phyloP scores from a whole-genome alignment of 2,329 filamentous ascomycete genomes.

The Chaetothyriales sp. region DNA sequence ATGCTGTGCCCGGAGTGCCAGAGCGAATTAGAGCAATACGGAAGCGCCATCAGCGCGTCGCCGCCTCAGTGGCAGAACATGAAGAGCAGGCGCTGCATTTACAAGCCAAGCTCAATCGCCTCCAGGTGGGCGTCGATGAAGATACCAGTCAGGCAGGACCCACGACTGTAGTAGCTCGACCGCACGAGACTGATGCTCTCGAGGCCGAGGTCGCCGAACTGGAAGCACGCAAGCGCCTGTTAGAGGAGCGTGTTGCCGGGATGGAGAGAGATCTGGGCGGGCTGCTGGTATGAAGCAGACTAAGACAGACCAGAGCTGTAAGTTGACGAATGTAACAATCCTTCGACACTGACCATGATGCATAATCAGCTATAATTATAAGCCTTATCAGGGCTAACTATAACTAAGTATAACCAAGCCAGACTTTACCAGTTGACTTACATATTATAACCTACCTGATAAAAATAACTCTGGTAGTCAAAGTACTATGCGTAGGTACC shows the following conservation, averaged over 20 bases:
- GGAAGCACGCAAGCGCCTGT: constrained; percentile 45
- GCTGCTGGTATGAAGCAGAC: constrained; percentile 33
- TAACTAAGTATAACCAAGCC: too few relatives aligned
- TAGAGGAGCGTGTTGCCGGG: constrained; percentile 50
- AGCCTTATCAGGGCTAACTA: too few relatives aligned
- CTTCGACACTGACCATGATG: too few relatives aligned
- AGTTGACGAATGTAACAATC: too few relatives aligned
- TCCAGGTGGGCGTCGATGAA: constrained; percentile 41
- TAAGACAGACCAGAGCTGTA: too few relatives aligned
- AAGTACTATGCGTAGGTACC: too few relatives aligned
- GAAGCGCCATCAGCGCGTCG: constrained; percentile 54
- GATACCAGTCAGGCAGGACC: constrained; percentile 27
- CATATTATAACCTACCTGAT: too few relatives aligned
- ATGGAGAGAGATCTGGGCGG: constrained; percentile 56
- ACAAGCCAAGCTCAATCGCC: constrained; percentile 52
- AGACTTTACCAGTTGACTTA: too few relatives aligned
- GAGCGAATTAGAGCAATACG: constrained; percentile 63
- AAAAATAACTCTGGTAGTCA: too few relatives aligned
- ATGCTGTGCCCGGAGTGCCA: constrained; percentile 62
- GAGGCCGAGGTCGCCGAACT: constrained; percentile 44
- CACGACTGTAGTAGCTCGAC: neutral
- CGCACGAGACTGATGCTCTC: constrained; percentile 29
- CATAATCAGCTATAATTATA: too few relatives aligned
- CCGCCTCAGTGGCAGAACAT: constrained; percentile 61
- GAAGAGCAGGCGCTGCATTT: constrained; percentile 68